A percentile compares a stretch with the other conserved stretches of the same genome.
Evolutionary conservation across 805 yeast genomes (phyloP).

Genomic region (Barnettozyma sp.): DNA sequence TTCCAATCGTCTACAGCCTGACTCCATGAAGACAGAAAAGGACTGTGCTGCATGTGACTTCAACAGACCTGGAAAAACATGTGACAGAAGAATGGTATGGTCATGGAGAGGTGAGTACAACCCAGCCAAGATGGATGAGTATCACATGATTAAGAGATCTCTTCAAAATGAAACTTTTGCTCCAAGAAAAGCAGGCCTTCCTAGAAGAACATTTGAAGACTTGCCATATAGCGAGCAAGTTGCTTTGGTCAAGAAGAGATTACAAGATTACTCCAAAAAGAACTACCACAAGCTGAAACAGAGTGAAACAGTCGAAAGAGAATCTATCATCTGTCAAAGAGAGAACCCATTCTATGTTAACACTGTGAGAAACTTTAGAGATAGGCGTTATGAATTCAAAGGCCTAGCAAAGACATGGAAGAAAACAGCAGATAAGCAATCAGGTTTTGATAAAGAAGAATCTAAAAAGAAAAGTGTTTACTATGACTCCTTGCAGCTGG

Average conservation of each 20-base stretch:
- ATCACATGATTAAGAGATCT: slow-evolving; percentile 81
- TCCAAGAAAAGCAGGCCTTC: slow-evolving; percentile 46
- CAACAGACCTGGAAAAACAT: slow-evolving; percentile 87
- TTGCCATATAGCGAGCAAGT: slow-evolving; percentile 75
- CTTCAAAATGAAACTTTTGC: slow-evolving; percentile 75
- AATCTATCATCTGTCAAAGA: slow-evolving; percentile 92
- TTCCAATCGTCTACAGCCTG: slow-evolving; percentile 94
- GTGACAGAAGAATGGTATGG: slow-evolving; percentile 93
- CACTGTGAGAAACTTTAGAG: slow-evolving; percentile 91
- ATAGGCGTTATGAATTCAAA: slow-evolving; percentile 92
- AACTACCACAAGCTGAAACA: slow-evolving; percentile 76
- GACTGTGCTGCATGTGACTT: slow-evolving; percentile 98
- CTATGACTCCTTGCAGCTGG: slow-evolving; percentile 91
- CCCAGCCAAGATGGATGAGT: slow-evolving; percentile 89
- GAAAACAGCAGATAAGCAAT: slow-evolving; percentile 56
- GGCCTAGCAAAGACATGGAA: slow-evolving; percentile 93
- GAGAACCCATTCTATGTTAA: slow-evolving; percentile 96
- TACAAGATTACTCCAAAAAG: slow-evolving; percentile 79
- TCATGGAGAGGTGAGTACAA: slow-evolving; percentile 96
- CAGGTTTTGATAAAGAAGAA: slow-evolving; percentile 64
- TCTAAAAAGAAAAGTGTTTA: slow-evolving; percentile 90
- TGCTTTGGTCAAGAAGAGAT: slow-evolving; percentile 60
- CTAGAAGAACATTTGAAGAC: slow-evolving; percentile 65
- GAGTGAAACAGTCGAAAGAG: slow-evolving; percentile 80
- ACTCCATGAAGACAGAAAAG: slow-evolving; percentile 89